Conservation (phyloP, 306 rosid species). For the Lithocarpus polystachyus region DNA sequence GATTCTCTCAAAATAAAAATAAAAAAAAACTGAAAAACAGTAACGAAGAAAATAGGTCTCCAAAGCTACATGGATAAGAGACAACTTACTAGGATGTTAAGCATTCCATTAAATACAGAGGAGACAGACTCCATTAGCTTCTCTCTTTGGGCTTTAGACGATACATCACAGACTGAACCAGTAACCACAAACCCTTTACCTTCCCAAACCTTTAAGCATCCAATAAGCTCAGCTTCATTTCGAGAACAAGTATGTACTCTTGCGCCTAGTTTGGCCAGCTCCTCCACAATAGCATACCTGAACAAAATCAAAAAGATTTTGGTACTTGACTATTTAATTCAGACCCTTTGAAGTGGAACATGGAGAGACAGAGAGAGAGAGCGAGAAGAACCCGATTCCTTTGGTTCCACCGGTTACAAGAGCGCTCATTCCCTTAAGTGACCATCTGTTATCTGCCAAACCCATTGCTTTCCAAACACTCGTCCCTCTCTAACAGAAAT, state of each 20-base stretch:
- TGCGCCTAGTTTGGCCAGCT: too few species aligned
- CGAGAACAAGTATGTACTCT: too few species aligned
- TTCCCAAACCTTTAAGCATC: neutral
- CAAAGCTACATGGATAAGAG: neutral
- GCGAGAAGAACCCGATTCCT: conserved; percentile 32
- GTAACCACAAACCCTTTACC: conserved; percentile 19
- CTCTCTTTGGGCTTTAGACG: conserved; percentile 27
- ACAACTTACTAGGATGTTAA: too few species aligned
- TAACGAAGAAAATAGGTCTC: too few species aligned
- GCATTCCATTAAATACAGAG: conserved; percentile 10
- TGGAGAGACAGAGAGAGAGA: neutral
- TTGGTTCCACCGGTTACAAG: conserved; percentile 43
- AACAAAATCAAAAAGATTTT: neutral
- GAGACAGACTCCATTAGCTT: conserved; percentile 27
- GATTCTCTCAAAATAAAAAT: neutral
- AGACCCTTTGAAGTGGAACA: neutral
- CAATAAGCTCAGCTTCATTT: too few species aligned
- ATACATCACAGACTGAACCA: conserved; percentile 43
- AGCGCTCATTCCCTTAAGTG: conserved; percentile 35
- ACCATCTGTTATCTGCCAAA: conserved; percentile 22
- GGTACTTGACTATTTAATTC: neutral
- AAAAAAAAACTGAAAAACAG: neutral
- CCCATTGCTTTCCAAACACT: neutral
- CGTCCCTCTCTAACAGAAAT: neutral
- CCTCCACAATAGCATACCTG: too few species aligned